Conservation (phyloP, 805 yeast species). For the Schwanniomyces yamadae region DNA sequence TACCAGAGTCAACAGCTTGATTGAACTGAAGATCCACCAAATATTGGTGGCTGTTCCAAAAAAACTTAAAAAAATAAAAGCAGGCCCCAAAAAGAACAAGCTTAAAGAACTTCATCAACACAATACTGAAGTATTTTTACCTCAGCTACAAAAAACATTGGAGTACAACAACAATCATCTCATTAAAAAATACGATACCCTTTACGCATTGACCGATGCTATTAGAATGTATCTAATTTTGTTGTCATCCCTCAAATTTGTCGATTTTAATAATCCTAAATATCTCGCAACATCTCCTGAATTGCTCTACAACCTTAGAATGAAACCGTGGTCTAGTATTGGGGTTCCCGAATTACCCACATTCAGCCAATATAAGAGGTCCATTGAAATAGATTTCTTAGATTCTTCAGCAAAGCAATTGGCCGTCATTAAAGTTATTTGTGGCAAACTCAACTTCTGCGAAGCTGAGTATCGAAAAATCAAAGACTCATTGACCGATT, state of each 20-base stretch:
- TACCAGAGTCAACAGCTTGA: constrained; percentile 30
- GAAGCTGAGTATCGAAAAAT: constrained; percentile 5
- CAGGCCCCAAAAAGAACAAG: constrained; percentile 49
- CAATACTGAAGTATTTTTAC: constrained; percentile 32
- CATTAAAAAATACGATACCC: constrained; percentile 16
- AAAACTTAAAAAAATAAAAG: constrained; percentile 46
- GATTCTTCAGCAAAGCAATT: neutral
- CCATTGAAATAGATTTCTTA: constrained; percentile 11
- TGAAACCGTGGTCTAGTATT: constrained; percentile 77
- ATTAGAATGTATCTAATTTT: constrained; percentile 16
- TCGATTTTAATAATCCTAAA: constrained; percentile 26
- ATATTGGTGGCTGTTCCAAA: constrained; percentile 36
- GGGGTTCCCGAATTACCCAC: constrained; percentile 72
- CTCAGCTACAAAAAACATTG: constrained; percentile 27
- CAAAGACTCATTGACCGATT: constrained; percentile 2
- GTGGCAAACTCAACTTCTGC: constrained; percentile 8
- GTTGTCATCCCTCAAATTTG: constrained; percentile 17
- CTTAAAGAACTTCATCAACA: constrained; percentile 29
- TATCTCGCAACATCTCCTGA: constrained; percentile 23
- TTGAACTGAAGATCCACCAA: constrained; percentile 34
- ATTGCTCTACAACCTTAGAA: constrained; percentile 45
- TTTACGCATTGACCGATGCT: constrained; percentile 20
- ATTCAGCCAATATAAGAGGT: constrained; percentile 35
- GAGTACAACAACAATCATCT: constrained; percentile 22
- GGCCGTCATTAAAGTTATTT: constrained; percentile 6